Conservation (phyloP, 176 grass and related monocot species). For the Musa itinerans region DNA sequence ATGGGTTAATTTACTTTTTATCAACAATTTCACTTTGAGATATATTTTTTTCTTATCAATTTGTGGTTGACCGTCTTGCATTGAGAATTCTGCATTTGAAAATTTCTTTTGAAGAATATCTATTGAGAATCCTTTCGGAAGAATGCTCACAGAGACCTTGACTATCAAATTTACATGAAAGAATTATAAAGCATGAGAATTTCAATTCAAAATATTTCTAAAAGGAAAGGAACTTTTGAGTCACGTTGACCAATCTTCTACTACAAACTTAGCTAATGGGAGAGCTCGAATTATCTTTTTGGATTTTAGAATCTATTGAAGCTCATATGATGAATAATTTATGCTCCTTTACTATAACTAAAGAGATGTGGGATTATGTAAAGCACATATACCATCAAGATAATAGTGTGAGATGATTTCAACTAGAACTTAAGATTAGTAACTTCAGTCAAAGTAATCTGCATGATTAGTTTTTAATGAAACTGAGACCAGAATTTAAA, state of each 20-base stretch:
- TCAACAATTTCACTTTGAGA: no score
- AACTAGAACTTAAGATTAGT: not conserved
- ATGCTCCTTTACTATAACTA: not conserved
- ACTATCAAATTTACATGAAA: not conserved
- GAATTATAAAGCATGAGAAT: not conserved
- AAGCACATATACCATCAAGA: not conserved
- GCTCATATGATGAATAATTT: not conserved
- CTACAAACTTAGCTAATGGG: not conserved
- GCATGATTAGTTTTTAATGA: not conserved
- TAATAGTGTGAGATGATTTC: not conserved
- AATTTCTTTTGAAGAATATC: not conserved
- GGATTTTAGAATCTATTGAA: not conserved
- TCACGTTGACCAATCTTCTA: no score
- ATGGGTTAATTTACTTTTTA: no score
- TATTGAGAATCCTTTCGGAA: not conserved
- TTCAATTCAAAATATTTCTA: not conserved
- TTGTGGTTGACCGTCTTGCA: no score
- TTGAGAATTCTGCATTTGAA: no score
- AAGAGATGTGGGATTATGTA: not conserved
- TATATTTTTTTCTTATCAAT: no score
- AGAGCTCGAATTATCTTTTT: not conserved
- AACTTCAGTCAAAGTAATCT: no score
- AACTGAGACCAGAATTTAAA: not conserved
- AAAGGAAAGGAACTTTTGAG: not conserved
- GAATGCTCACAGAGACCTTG: not conserved